A percentile compares a stretch with the other conserved stretches of the same genome.
phyloP scores from a whole-genome alignment of 805 yeast species.

The Candida xyloterini region DNA sequence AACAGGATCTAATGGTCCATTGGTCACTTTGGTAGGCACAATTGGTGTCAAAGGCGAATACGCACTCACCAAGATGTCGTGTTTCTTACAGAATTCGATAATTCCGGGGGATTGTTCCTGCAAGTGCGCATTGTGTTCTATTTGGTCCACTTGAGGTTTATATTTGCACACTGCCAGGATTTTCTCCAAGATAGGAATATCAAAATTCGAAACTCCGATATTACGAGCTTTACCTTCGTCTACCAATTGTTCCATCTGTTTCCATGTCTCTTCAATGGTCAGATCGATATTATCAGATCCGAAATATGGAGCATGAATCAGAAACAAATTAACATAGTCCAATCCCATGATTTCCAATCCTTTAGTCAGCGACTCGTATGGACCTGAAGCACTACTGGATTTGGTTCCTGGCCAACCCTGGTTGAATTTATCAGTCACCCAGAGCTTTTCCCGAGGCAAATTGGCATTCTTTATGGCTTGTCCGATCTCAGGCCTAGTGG shows the following conservation, averaged over 20 bases:
- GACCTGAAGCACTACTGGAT: slow-evolving; percentile 33
- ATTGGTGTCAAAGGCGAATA: slow-evolving; percentile 71
- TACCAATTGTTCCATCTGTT: slow-evolving; percentile 40
- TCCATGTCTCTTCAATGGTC: slow-evolving; percentile 51
- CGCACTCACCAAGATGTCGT: slow-evolving; percentile 57
- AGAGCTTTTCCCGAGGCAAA: slow-evolving; percentile 45
- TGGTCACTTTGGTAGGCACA: slow-evolving; percentile 36
- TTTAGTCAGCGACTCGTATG: slow-evolving; percentile 44
- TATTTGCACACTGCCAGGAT: slow-evolving; percentile 41
- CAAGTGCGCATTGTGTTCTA: slow-evolving; percentile 64
- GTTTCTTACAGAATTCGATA: slow-evolving; percentile 45
- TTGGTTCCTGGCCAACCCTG: slow-evolving; percentile 35
- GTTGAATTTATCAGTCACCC: slow-evolving; percentile 60
- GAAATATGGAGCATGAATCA: slow-evolving; percentile 61
- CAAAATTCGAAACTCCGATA: slow-evolving; percentile 63
- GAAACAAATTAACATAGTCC: slow-evolving; percentile 57
- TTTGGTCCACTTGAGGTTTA: slow-evolving; percentile 63
- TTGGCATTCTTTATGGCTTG: slow-evolving; percentile 46
- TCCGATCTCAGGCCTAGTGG: slow-evolving; percentile 59
- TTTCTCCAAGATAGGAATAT: slow-evolving; percentile 42
- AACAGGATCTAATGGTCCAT: slow-evolving; percentile 35
- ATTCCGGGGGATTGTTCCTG: slow-evolving; percentile 62
- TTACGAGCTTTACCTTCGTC: slow-evolving; percentile 45
- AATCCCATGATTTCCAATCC: slow-evolving; percentile 47
- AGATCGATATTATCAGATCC: slow-evolving; percentile 39